Conservation (phyloP, 2,329 filamentous ascomycete species). For the Aspergillus texensis region DNA sequence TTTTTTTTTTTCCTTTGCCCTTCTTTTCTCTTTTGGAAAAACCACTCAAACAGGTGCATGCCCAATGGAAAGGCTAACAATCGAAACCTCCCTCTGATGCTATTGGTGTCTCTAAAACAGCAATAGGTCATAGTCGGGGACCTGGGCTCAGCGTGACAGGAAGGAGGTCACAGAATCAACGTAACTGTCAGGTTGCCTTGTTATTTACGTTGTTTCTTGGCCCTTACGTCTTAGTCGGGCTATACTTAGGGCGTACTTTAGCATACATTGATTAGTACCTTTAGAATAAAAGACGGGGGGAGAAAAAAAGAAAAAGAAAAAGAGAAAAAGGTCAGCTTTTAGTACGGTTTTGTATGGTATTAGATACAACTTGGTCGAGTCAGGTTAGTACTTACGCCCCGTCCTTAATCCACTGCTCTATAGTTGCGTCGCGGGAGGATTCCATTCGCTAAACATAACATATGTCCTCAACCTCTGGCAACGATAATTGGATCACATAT, state of each 20-base stretch:
- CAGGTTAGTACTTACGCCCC: background rate
- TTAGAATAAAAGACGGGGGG: background rate
- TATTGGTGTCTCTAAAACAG: background rate
- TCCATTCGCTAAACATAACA: background rate
- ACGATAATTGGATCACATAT: background rate
- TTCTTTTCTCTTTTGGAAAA: background rate
- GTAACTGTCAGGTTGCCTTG: slow-evolving; percentile 8
- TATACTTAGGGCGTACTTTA: slow-evolving; percentile 2
- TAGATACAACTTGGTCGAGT: background rate
- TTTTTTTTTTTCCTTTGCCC: background rate
- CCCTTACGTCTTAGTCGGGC: slow-evolving; percentile 3
- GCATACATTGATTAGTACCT: slow-evolving; percentile 1
- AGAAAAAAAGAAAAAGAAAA: background rate
- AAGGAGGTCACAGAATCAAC: background rate
- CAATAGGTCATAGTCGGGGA: background rate
- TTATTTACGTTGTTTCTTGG: background rate
- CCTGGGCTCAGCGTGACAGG: background rate
- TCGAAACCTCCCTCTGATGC: background rate
- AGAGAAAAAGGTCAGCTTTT: background rate
- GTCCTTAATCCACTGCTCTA: background rate
- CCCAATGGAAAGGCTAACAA: background rate
- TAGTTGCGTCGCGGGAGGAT: background rate
- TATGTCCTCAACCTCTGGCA: background rate
- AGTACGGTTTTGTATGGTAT: background rate
- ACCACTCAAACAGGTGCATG: background rate